These are phyloP conservation scores for Colletotrichum shisoi DNA, from an alignment of 2,329 filamentous ascomycete species.

Conservation along the genomic window DNA sequence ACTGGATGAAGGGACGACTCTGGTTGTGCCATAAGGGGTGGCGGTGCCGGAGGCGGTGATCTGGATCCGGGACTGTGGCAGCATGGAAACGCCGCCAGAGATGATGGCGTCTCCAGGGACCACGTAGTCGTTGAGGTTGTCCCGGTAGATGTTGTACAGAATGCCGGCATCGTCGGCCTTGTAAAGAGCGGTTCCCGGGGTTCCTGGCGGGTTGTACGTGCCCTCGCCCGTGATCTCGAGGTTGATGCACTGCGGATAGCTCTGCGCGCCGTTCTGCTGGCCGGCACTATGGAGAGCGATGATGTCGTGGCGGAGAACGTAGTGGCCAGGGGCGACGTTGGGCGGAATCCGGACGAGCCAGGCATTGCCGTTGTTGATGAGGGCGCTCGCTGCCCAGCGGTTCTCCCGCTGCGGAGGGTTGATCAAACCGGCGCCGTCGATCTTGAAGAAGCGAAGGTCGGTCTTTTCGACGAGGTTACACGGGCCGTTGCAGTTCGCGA, in stretches of 20 bases:
- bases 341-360: conserved; percentile 60
- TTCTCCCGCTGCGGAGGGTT: conserved; percentile 45
- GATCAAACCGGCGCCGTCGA: conserved; percentile 52
- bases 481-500: conserved; percentile 54
- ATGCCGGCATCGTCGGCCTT: conserved; percentile 62
- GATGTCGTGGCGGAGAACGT: conserved; percentile 64
- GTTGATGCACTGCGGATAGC: conserved; percentile 64
- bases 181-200: conserved; percentile 62
- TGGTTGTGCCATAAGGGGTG: conserved; percentile 31
- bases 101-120: conserved; percentile 46
- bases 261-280: conserved; percentile 55
- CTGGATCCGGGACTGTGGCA: conserved; percentile 38
- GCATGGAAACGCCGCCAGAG: conserved; percentile 40
- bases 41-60: conserved; percentile 40
- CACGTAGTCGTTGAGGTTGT: conserved; percentile 41
- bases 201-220: conserved; percentile 56
- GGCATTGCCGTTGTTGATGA: conserved; percentile 61
- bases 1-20: neutral
- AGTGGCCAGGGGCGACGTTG: conserved; percentile 59
- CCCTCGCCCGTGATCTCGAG: conserved; percentile 62
- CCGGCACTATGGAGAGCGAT: conserved; percentile 61
- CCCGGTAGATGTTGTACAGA: conserved; percentile 61
- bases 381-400: conserved; percentile 53
- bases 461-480: conserved; percentile 54
- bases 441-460: conserved; percentile 57